A percentile compares a stretch with the other conserved stretches of the same genome.
Conservation (phyloP, 768 basidiomycete genomes). For the Collybia sordida region DNA sequence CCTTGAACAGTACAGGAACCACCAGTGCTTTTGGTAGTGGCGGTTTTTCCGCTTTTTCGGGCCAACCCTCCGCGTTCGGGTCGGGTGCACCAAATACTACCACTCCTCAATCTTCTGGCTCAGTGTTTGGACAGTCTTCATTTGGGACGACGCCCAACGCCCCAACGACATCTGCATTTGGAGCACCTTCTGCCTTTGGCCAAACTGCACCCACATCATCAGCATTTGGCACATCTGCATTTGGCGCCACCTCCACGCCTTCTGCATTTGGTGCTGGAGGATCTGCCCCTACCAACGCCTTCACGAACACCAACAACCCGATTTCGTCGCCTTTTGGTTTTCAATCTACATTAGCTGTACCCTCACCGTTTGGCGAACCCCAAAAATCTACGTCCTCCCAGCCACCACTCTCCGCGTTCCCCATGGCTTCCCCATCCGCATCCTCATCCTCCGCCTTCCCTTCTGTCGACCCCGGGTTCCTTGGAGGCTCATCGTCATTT, state of each 20-base stretch:
- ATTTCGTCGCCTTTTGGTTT: constrained; percentile 10
- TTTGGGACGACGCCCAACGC: constrained; percentile 24
- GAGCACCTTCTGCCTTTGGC: constrained; percentile 17
- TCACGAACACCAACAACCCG: constrained; percentile 6
- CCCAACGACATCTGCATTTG: constrained; percentile 9
- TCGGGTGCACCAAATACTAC: constrained; percentile 21
- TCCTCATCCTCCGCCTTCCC: constrained; percentile 6
- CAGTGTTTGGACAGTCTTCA: constrained; percentile 29
- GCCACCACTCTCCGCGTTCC: constrained; percentile 19
- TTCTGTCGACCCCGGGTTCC: too few species aligned
- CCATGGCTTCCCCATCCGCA: constrained; percentile 18
- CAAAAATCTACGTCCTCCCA: constrained; percentile 8
- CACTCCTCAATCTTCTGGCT: constrained; percentile 26
- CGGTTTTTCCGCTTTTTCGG: constrained; percentile 54
- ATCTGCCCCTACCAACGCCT: constrained; percentile 2
- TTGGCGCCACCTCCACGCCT: constrained; percentile 16
- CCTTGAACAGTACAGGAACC: constrained; percentile 26
- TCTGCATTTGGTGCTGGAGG: constrained; percentile 11
- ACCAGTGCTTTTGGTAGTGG: constrained; percentile 34
- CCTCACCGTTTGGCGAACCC: constrained; percentile 7
- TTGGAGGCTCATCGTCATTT: background rate
- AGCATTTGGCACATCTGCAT: constrained; percentile 20
- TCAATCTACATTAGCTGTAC: background rate
- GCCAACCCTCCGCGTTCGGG: constrained; percentile 44
- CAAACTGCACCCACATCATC: constrained; percentile 9